Evolutionary conservation across 768 basidiomycete genomes (phyloP), one percentile per base, ranked within the genome.

Genomic region (Lyophyllum atratum): DNA sequence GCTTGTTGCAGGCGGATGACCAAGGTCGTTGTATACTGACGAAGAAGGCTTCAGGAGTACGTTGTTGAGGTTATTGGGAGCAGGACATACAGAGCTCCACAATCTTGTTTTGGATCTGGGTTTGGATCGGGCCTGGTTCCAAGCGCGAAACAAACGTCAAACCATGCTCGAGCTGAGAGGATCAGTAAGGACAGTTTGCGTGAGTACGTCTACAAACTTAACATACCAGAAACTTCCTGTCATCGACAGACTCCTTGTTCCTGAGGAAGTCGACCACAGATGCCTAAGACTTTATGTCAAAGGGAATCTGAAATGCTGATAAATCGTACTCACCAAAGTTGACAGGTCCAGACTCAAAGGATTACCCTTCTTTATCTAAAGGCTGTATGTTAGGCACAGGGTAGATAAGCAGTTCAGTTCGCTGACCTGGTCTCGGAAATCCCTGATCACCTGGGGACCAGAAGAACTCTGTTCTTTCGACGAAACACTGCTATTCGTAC

Each of bases 11-110:
- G 92, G 80, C 3, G 93, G 93, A 68, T 94, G 93, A 0, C 84
- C 71, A 15, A 96, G 80, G 69, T 95, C 93, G 60, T 88, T 84
- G 69, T 92, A 93, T 55, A 92, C 90, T 92, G 61, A 21, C 15
- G 22, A 33, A 19, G 52, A n/a, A n/a, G 48, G 31, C 26, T n/a
- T 25, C 14, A 47, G 57, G 17, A 53, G 24, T 4, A n/a, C 15
- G 44, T n/a, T 17, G 15, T 15, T 44, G 9, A 54, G 19, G 17
- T 12, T 4, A 17, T 19, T n/a, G 25, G 21, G 24, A 26, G 49
- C 40, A 47, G 33, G 7, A 76, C 88, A 59, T 56, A 91, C 92
- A 65, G 29, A 84, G 74, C 64, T 85, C 73, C 42, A 92, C 70
- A 44, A 69, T 80, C 68, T 71, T 82, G 68, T 79, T 75, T 60